These are phyloP conservation scores for Vitellaria paradoxa DNA, from an alignment of 179 eudicot species.

Conservation along the genomic window DNA sequence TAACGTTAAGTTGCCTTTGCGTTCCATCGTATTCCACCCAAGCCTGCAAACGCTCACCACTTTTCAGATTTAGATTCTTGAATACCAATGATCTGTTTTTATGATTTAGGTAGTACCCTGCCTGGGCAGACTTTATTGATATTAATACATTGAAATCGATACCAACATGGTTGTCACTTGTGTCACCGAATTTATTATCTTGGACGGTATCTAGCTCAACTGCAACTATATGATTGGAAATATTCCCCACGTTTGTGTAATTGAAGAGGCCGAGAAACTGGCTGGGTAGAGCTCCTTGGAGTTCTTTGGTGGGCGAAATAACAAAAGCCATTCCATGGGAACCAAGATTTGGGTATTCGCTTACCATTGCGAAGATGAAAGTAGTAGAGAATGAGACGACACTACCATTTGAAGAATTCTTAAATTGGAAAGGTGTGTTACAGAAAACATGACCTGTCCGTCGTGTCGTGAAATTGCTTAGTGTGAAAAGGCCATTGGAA, in stretches of 20 bases:
- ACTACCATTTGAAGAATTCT: neutral
- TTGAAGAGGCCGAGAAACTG: slow-evolving; percentile 31
- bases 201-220: slow-evolving; percentile 33
- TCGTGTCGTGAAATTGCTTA: neutral
- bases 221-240: slow-evolving; percentile 30
- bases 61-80: slow-evolving; percentile 14
- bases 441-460: neutral
- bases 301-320: slow-evolving; percentile 22
- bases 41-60: slow-evolving; percentile 18
- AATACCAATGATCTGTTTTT: slow-evolving; percentile 12
- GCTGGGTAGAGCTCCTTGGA: slow-evolving; percentile 14
- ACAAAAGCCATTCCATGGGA: slow-evolving; percentile 37
- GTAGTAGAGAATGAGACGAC: slow-evolving; percentile 26
- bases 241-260: slow-evolving; percentile 20
- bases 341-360: slow-evolving; percentile 2
- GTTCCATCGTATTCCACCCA: slow-evolving; percentile 32
- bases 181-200: slow-evolving; percentile 6
- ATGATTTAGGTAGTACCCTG: slow-evolving; percentile 21
- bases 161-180: slow-evolving; percentile 27
- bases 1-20: slow-evolving; percentile 15
- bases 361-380: slow-evolving; percentile 23
- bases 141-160: slow-evolving; percentile 27
- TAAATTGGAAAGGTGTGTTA: neutral
- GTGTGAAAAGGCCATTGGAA: neutral
- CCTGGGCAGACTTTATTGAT: slow-evolving; percentile 20